Evolutionary conservation across 805 yeast species (phyloP), one percentile per base, ranked within the genome.

Genomic region (Metschnikowia borealis): DNA sequence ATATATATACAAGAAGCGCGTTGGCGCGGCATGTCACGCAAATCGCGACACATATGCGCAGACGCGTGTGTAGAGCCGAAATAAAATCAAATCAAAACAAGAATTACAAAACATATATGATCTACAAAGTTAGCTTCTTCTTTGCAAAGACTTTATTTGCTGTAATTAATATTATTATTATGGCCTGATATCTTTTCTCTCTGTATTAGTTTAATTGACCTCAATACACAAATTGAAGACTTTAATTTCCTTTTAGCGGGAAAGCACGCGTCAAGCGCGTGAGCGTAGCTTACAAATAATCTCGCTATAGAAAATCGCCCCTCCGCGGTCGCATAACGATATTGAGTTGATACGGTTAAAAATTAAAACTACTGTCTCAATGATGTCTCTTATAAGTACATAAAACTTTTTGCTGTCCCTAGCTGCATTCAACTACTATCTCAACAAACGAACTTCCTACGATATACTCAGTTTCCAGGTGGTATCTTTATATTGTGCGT

Each of bases 1-100:
- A 46, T 44, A 44, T 44, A 44, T 35, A 44, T 44, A 44, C 39
- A 15, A 23, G 39, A 32, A 21, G 39, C 39, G 46, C 46, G 39
- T 44, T 20, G 46, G 35, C 37, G 14, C 45, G 38, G 23, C 26
- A 42, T 33, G 40, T 31, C 46, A 39, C 46, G 46, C 46, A 13
- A 34, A 6, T 15, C 26, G 46, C 46, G 46, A 44, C 40, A 44
- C 40, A 17, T 39, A 44, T 26, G 15, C 21, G 26, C 31, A 41
- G 46, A 44, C 46, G 46, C 46, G 46, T 44, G 26, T 20, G 33
- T 11, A 41, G 29, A 33, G 33, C 36, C 45, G 31, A 18, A 14
- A 41, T n/a, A 8, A 21, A 15, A 18, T 17, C 15, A 17, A 31
- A 29, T 18, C 35, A 31, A 17, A 21, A 42, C 38, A 33, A 33